phyloP scores from a whole-genome alignment of 495 filamentous ascomycete genomes.

The Acidomyces sp. region DNA sequence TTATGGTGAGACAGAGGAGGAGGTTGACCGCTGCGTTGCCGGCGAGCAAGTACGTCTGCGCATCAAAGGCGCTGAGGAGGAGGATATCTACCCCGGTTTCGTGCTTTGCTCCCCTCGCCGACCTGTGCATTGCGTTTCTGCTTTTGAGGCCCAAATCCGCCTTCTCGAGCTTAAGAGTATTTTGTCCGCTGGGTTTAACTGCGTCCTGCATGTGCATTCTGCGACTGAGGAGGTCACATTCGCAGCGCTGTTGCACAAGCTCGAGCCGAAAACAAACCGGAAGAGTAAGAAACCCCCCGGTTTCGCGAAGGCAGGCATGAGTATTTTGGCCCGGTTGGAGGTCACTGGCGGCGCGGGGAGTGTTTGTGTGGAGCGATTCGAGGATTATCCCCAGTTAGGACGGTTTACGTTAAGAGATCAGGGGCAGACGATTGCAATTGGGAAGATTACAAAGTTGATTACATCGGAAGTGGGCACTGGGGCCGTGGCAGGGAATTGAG shows the following conservation, averaged over 20 bases:
- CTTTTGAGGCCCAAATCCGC: slow-evolving; percentile 93
- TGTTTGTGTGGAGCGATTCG: slow-evolving; percentile 85
- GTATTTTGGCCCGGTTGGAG: slow-evolving; percentile 84
- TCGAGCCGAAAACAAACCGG: slow-evolving; percentile 89
- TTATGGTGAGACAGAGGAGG: slow-evolving; percentile 95
- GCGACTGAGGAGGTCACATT: slow-evolving; percentile 95
- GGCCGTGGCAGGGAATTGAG: too few species aligned
- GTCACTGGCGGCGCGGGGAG: slow-evolving; percentile 69
- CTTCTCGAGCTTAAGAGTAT: slow-evolving; percentile 94
- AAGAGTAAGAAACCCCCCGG: slow-evolving; percentile 86
- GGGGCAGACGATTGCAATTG: slow-evolving; percentile 30
- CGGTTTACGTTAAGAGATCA: slow-evolving; percentile 92
- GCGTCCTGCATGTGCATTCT: slow-evolving; percentile 76
- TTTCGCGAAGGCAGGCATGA: slow-evolving; percentile 83
- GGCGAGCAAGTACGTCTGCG: slow-evolving; percentile 92
- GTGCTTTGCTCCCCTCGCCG: slow-evolving; percentile 88
- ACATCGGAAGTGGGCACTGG: slow-evolving; percentile 13
- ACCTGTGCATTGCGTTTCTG: slow-evolving; percentile 73
- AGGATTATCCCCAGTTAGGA: slow-evolving; percentile 87
- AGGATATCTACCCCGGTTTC: slow-evolving; percentile 94
- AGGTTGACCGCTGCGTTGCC: slow-evolving; percentile 62
- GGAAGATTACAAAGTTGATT: slow-evolving; percentile 28
- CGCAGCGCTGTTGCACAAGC: slow-evolving; percentile 71
- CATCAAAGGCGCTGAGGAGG: slow-evolving; percentile 88
- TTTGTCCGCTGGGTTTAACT: slow-evolving; percentile 80